A percentile compares a stretch with the other conserved stretches of the same genome.
Conservation (phyloP, 306 rosid species). For the Crotalaria pallida region DNA sequence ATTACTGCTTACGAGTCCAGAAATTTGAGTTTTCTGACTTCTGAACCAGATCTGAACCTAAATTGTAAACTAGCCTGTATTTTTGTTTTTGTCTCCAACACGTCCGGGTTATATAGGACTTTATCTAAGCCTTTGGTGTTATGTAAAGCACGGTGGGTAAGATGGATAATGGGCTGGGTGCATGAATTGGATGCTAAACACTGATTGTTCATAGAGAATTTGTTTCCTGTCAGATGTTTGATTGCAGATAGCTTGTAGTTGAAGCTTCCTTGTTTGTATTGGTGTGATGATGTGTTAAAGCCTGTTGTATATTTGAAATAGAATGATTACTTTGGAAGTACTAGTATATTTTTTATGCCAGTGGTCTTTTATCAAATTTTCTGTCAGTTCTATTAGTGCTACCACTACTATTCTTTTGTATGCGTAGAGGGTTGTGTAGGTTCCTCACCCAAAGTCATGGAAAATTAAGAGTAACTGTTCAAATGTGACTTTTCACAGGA, state of each 20-base stretch:
- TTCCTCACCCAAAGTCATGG: background rate
- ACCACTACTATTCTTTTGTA: background rate
- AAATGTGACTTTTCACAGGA: conserved; percentile 45
- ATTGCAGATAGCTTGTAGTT: background rate
- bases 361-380: background rate
- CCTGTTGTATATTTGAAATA: background rate
- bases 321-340: background rate
- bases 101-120: background rate
- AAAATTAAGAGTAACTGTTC: conserved; percentile 11
- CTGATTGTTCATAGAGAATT: background rate
- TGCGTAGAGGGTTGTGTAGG: background rate
- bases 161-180: background rate
- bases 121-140: background rate
- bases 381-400: background rate
- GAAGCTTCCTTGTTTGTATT: background rate
- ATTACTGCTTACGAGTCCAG: background rate
- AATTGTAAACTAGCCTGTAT: background rate
- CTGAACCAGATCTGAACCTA: background rate
- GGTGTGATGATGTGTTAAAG: background rate
- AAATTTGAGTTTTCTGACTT: background rate
- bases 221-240: background rate
- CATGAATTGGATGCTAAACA: background rate
- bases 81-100: background rate
- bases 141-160: background rate
- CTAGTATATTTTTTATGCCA: background rate